Evolutionary conservation across 805 yeast genomes (phyloP).

Genomic region (Ascoidea tarda): DNA sequence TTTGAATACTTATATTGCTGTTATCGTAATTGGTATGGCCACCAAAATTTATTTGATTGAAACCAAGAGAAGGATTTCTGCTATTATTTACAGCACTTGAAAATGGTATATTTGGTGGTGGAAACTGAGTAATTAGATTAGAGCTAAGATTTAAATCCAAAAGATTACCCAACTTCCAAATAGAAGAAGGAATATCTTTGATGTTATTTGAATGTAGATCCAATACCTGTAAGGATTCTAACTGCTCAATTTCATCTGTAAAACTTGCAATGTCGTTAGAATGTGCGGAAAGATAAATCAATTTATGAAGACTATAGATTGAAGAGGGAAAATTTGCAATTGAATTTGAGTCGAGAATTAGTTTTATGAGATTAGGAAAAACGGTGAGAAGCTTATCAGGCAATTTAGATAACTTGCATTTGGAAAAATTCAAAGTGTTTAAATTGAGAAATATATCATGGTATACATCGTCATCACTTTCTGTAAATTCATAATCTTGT

Average conservation of each 20-base stretch:
- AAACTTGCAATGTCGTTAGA: constrained; percentile 60
- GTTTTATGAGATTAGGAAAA: constrained; percentile 51
- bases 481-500: background rate
- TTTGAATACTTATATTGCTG: too few relatives aligned
- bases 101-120: constrained; percentile 20
- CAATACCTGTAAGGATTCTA: background rate
- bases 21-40: too few relatives aligned
- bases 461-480: background rate
- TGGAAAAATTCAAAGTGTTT: constrained; percentile 63
- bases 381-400: background rate
- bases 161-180: constrained; percentile 26
- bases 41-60: too few relatives aligned
- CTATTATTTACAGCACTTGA: background rate
- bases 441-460: constrained; percentile 32
- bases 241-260: constrained; percentile 45
- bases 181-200: background rate
- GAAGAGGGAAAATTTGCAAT: constrained; percentile 61
- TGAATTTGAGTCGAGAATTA: constrained; percentile 69
- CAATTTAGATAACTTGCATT: constrained; percentile 36
- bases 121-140: constrained; percentile 28
- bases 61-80: background rate
- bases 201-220: background rate
- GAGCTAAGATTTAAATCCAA: constrained; percentile 84
- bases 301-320: constrained; percentile 38
- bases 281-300: constrained; percentile 53